phyloP scores from a whole-genome alignment of 2,329 filamentous ascomycete genomes.

The Gnomoniopsis sp. region DNA sequence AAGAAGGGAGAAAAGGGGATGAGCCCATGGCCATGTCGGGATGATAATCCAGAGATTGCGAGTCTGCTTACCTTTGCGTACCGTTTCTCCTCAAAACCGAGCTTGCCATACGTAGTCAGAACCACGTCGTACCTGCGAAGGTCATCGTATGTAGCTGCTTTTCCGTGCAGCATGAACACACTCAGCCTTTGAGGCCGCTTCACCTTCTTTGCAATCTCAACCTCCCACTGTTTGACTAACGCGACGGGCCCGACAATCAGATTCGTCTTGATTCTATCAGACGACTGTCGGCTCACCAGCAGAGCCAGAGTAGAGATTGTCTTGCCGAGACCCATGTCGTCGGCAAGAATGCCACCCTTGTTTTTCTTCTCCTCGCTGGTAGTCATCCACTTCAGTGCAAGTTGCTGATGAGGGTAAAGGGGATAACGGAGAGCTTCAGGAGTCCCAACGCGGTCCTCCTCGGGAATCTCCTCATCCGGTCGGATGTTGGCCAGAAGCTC shows the following conservation, averaged over 20 bases:
- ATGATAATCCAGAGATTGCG: not conserved
- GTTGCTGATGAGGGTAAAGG: conserved; percentile 78
- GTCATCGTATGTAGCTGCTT: conserved; percentile 55
- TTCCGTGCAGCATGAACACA: conserved; percentile 69
- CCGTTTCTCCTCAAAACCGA: conserved; percentile 65
- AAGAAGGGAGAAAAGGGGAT: not conserved
- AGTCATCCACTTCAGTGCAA: conserved; percentile 74
- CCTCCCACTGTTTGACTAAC: conserved; percentile 79
- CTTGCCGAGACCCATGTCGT: conserved; percentile 83
- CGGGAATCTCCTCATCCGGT: conserved; percentile 63
- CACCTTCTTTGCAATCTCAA: conserved; percentile 71
- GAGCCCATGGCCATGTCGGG: not conserved
- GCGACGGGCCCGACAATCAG: conserved; percentile 79
- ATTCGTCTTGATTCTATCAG: conserved; percentile 63
- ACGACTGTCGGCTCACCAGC: conserved; percentile 65
- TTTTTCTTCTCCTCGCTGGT: conserved; percentile 70
- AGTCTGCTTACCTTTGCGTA: conserved; percentile 35
- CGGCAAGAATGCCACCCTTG: conserved; percentile 73
- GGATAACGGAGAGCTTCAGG: conserved; percentile 65
- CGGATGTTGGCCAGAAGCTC: conserved; percentile 69
- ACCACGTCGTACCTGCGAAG: conserved; percentile 70
- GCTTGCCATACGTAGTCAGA: conserved; percentile 73
- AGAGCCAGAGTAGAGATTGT: conserved; percentile 80
- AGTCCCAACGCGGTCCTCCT: conserved; percentile 62
- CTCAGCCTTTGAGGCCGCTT: conserved; percentile 55